phyloP scores from a whole-genome alignment of 495 filamentous ascomycete genomes.

The Talaromyces stipitatus region DNA sequence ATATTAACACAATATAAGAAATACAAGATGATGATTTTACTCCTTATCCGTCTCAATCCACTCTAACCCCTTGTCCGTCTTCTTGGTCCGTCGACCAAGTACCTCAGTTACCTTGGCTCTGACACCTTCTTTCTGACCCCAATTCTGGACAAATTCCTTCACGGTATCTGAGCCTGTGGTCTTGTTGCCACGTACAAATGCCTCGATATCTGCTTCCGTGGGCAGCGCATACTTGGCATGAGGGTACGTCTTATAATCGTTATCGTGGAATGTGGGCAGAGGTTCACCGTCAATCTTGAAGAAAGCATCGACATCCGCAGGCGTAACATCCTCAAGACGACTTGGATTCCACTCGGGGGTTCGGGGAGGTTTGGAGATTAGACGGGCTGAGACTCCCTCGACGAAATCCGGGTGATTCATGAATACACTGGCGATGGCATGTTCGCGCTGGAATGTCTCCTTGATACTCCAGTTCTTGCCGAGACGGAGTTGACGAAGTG shows the following conservation, averaged over 20 bases:
- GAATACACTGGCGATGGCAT: conserved; percentile 71
- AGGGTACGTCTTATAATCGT: conserved; percentile 61
- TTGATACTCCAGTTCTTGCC: conserved; percentile 68
- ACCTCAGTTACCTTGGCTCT: conserved; percentile 12
- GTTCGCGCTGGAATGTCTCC: conserved; percentile 76
- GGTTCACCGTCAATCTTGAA: conserved; percentile 48
- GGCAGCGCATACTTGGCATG: conserved; percentile 62
- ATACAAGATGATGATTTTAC: neutral
- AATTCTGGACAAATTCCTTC: conserved; percentile 22
- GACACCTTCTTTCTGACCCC: conserved; percentile 17
- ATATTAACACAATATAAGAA: neutral
- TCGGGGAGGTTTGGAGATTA: conserved; percentile 57
- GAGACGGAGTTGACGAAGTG: conserved; percentile 70
- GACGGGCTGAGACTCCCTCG: conserved; percentile 70
- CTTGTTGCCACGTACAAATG: conserved; percentile 30
- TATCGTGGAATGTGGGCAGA: conserved; percentile 46
- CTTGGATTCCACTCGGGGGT: conserved; percentile 65
- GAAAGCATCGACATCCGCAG: conserved; percentile 45
- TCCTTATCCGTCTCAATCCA: conserved; percentile 8
- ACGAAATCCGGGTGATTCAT: conserved; percentile 84
- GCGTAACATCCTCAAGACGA: conserved; percentile 52
- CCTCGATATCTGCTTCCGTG: conserved; percentile 59
- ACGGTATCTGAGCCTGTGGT: conserved; percentile 10
- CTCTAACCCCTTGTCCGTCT: conserved; percentile 3
- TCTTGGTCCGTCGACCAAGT: conserved; percentile 7